Base-by-base conservation (phyloP, 768 basidiomycete genomes). In the Zangia roseola region DNA sequence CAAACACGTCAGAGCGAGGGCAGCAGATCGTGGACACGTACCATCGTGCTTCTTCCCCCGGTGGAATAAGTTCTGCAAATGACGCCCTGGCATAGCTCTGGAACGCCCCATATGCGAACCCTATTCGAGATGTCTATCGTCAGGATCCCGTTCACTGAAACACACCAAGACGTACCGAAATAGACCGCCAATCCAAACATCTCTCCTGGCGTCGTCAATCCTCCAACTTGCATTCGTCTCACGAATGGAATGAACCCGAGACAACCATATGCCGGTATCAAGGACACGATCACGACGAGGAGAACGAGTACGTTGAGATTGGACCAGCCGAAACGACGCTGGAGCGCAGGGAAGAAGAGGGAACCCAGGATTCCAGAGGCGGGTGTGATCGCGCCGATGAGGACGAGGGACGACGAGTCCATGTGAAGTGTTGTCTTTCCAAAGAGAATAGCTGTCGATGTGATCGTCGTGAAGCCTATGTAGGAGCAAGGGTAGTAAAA, bases 1-100 rank as follows among this genome's bases (percentile, higher is more conserved):
- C 6, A 6, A 14, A 6, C 14, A 6, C 6, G 31, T 6, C 1
- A 31, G 14, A 16, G 31, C 5, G 16, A 31, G n/a, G n/a, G n/a
- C n/a, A 13, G 30, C 7, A 28, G 8, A 6, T 28, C 26, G 30
- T 13, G 14, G 20, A 16, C 8, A 60, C 77, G 50, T 69, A 91
- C 88, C 91, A 97, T 47, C 91, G 74, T 2, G 93, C 93, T 68
- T 94, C 91, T 67, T 97, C 91, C 0, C 88, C 85, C 2, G 80
- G 80, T 0, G 94, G 95, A 3, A 98, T 77, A 45, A 99, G 69
- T 59, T 90, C 90, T 2, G 91, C 84, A 60, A 91, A 97, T 35
- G 88, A 83, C 2, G 92, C 89, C 21, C 94, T 72, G 0, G 92
- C 88, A 53, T 93, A 95, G 20, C 88, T 80, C 67, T 95, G 92